Conservation (phyloP, 208 protist species). For the Leishmania braziliensis region DNA sequence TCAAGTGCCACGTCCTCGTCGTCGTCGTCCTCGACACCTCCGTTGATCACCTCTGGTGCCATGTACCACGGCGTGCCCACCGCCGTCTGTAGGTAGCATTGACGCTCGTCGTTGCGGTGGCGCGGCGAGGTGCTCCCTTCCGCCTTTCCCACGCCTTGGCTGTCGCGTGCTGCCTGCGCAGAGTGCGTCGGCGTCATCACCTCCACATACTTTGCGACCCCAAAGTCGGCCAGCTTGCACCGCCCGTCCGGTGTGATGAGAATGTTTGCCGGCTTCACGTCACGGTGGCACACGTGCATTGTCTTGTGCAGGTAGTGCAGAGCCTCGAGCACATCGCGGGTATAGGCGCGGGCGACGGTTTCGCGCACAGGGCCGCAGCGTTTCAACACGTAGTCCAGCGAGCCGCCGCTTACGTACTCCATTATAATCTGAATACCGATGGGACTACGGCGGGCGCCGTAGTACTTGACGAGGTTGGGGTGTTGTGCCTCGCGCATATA, state of each 20-base stretch:
- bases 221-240: slow-evolving; percentile 92
- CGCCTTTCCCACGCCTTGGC: background rate
- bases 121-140: background rate
- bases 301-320: slow-evolving; percentile 84
- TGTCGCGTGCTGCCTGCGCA: background rate
- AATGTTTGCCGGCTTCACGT: slow-evolving; percentile 93
- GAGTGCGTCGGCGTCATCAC: slow-evolving; percentile 13
- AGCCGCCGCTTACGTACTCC: slow-evolving; percentile 89
- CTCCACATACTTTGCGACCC: slow-evolving; percentile 66
- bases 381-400: slow-evolving; percentile 70
- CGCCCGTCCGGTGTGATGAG: slow-evolving; percentile 82
- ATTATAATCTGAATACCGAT: slow-evolving; percentile 87
- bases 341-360: slow-evolving; percentile 73
- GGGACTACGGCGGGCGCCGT: slow-evolving; percentile 67
- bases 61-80: slow-evolving; percentile 94
- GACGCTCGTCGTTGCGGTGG: slow-evolving; percentile 9
- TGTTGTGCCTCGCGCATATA: slow-evolving; percentile 78
- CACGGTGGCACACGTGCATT: slow-evolving; percentile 85
- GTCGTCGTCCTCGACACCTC: slow-evolving; percentile 44
- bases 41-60: slow-evolving; percentile 89
- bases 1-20: slow-evolving; percentile 22
- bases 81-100: slow-evolving; percentile 62
- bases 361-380: slow-evolving; percentile 69
- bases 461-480: slow-evolving; percentile 82
- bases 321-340: slow-evolving; percentile 72